Base-by-base conservation (phyloP, 164 flowering plant species). In the Piper longum region DNA sequence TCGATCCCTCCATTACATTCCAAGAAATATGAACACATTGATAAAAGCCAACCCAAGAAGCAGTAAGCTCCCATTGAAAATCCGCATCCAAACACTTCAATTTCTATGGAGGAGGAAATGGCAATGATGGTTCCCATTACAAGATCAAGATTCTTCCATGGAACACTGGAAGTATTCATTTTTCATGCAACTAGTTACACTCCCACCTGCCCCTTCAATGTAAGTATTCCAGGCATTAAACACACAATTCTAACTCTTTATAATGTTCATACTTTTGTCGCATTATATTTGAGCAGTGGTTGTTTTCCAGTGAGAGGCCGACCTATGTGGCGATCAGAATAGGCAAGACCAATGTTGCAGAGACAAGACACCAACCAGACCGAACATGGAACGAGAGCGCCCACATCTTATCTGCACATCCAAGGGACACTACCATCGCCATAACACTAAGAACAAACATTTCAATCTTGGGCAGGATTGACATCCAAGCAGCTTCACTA, bases 381-480 rank as follows among this genome's bases (percentile, higher is more conserved):
- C 79, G 89, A 0, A 73, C 76, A 9, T 88, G 99, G 97, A 90
- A 93, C 78, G 91, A 88, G 69, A 85, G 87, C 58, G 87, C 90
- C 62, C 84, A 78, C 43, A 79, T 93, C 36, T 80, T 82, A 14
- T 89, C 96, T 66, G 97, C 98, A n/a, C 89, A 93, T 73, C 77
- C 83, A 4, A 57, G 75, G 0, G 78, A 80, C 60, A 67, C 96
- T 43, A 74, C 67, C 2, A 77, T 93, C 72, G 84, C 82, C 64
- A 73, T 93, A 17, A 76, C 86, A n/a, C 9, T 89, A 74, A 85
- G 79, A 71, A 84, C 86, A 14, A 75, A 74, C 54, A 75, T 79
- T 57, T 82, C 85, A 4, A 54, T 75, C 69, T 72, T 90, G 68
- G 97, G 99, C 17, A 80, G 68, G 57, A 61, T 86, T 62, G 70